Evolutionary conservation across 1,284 basidiomycete genomes (phyloP).

Genomic region (Sanghuangporus weigelae): DNA sequence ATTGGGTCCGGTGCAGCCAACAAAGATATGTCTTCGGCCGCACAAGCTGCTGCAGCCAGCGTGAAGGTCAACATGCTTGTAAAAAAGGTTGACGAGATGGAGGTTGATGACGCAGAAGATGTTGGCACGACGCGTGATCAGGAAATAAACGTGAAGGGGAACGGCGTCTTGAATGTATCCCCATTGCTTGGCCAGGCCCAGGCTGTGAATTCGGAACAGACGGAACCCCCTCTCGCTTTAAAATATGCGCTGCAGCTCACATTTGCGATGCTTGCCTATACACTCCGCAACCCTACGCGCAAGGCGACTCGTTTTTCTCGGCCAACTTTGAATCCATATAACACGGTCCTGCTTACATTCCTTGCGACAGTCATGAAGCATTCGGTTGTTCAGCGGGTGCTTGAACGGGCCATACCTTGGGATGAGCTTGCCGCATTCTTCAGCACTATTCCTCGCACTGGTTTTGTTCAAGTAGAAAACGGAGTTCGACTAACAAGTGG

Average conservation of each 20-base stretch:
- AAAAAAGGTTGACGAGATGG: conserved; percentile 47
- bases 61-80: conserved; percentile 31
- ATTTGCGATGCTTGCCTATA: conserved; percentile 73
- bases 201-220: conserved; percentile 17
- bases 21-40: conserved; percentile 30
- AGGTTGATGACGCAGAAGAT: conserved; percentile 50
- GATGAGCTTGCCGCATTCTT: conserved; percentile 66
- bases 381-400: conserved; percentile 47
- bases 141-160: conserved; percentile 20
- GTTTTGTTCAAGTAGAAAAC: conserved; percentile 33
- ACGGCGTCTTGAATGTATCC: conserved; percentile 26
- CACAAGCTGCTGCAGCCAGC: conserved; percentile 29
- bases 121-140: conserved; percentile 21
- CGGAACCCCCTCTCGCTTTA: conserved; percentile 58
- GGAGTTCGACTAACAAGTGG: conserved; percentile 55
- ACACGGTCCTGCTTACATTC: conserved; percentile 85
- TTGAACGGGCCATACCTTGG: conserved; percentile 87
- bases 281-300: conserved; percentile 61
- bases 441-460: conserved; percentile 52
- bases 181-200: conserved; percentile 35
- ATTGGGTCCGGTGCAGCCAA: conserved; percentile 28
- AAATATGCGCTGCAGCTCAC: conserved; percentile 74
- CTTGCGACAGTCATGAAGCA: conserved; percentile 73
- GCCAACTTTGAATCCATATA: conserved; percentile 78
- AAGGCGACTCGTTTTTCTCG: conserved; percentile 51